A percentile compares a stretch with the other conserved stretches of the same genome.
phyloP scores from a whole-genome alignment of 2,329 filamentous ascomycete species.

The Sclerotinia trifoliorum region DNA sequence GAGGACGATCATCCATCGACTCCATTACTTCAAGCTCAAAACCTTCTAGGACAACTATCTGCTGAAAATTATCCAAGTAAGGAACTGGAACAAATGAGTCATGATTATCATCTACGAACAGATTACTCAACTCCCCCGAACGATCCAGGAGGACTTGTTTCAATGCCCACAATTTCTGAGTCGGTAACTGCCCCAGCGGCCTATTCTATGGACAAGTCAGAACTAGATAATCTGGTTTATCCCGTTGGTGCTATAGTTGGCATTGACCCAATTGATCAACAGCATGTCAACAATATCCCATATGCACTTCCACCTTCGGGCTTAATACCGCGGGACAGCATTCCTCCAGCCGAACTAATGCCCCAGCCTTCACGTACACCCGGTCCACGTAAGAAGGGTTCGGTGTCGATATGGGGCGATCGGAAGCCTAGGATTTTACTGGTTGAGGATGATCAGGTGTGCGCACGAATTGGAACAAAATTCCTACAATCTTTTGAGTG shows the following conservation, averaged over 20 bases:
- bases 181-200: slow-evolving; percentile 45
- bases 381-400: slow-evolving; percentile 44
- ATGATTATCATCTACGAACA: slow-evolving; percentile 35
- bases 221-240: slow-evolving; percentile 75
- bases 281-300: slow-evolving; percentile 92
- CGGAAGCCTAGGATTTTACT: slow-evolving; percentile 78
- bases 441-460: slow-evolving; percentile 77
- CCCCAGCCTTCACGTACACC: slow-evolving; percentile 41
- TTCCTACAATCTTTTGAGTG: slow-evolving; percentile 66
- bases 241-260: slow-evolving; percentile 87
- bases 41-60: slow-evolving; percentile 63
- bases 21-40: slow-evolving; percentile 65
- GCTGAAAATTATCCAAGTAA: slow-evolving; percentile 63
- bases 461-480: slow-evolving; percentile 65
- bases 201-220: slow-evolving; percentile 45
- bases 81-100: slow-evolving; percentile 64
- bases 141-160: slow-evolving; percentile 31
- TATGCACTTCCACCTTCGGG: slow-evolving; percentile 67
- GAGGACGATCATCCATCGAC: slow-evolving; percentile 63
- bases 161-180: slow-evolving; percentile 46
- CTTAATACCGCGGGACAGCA: slow-evolving; percentile 47
- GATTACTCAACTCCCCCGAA: slow-evolving; percentile 39
- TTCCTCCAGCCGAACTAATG: slow-evolving; percentile 46
- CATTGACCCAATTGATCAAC: slow-evolving; percentile 91
- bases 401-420: slow-evolving; percentile 54